Conservation (phyloP, 2,329 filamentous ascomycete species). For the Neoascochyta sp. region DNA sequence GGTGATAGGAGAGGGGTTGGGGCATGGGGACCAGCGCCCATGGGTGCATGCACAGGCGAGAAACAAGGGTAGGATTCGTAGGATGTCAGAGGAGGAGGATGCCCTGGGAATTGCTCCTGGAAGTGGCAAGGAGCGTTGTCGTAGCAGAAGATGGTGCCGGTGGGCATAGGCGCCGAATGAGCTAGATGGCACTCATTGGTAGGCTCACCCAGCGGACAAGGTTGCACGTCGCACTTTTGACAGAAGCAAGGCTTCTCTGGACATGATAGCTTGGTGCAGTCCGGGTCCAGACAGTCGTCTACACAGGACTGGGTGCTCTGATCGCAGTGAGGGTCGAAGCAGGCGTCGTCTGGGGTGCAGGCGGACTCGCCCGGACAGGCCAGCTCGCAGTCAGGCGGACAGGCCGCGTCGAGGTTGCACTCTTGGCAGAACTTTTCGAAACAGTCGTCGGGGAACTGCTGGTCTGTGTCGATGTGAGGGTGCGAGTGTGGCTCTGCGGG, state of each 20-base stretch:
- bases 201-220: constrained; percentile 31
- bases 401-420: constrained; percentile 29
- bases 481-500: constrained; percentile 12
- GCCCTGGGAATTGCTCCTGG: constrained; percentile 25
- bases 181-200: constrained; percentile 31
- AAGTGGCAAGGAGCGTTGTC: constrained; percentile 35
- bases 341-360: constrained; percentile 30
- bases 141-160: constrained; percentile 36
- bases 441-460: constrained; percentile 33
- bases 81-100: constrained; percentile 17
- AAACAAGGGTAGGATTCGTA: constrained; percentile 34
- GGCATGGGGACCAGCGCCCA: constrained; percentile 14
- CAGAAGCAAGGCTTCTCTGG: constrained; percentile 34
- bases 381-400: constrained; percentile 19
- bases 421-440: constrained; percentile 38
- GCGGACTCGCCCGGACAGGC: constrained; percentile 28
- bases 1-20: constrained; percentile 31
- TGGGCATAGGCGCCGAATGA: constrained; percentile 27
- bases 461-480: constrained; percentile 18
- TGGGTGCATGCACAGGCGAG: constrained; percentile 21
- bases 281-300: constrained; percentile 33
- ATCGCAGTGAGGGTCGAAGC: constrained; percentile 37
- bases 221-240: constrained; percentile 30
- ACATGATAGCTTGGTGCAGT: constrained; percentile 33
- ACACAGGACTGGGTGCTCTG: constrained; percentile 25